Conservation (phyloP, 108 stramenopile genomes). For the Fragilariopsis cylindrus region DNA sequence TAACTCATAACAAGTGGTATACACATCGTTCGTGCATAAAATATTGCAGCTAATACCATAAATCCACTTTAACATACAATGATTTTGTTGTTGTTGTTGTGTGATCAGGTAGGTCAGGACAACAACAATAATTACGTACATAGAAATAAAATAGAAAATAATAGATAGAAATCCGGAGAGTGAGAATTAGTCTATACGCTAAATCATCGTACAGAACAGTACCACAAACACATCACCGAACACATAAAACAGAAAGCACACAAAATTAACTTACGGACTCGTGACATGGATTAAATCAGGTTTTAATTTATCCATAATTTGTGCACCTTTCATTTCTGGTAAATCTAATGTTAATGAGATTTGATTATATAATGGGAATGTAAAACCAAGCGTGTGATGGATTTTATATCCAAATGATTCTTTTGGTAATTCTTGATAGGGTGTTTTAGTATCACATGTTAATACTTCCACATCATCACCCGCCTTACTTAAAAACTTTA, state of each 20-base stretch:
- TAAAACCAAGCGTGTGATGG: constrained; percentile 88
- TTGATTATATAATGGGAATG: constrained; percentile 93
- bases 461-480: constrained; percentile 89
- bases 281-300: constrained; percentile 96
- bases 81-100: neutral
- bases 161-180: neutral
- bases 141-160: neutral
- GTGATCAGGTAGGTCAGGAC: neutral
- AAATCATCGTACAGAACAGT: neutral
- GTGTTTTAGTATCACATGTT: constrained; percentile 87
- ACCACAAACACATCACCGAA: neutral
- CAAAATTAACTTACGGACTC: constrained; percentile 67
- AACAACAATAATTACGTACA: neutral
- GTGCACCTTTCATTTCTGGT: constrained; percentile 80
- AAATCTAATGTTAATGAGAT: constrained; percentile 89
- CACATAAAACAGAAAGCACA: neutral
- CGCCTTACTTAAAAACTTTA: constrained; percentile 83
- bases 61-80: constrained; percentile 61
- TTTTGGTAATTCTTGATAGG: constrained; percentile 62
- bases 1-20: constrained; percentile 88
- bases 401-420: constrained; percentile 79
- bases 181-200: neutral
- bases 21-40: constrained; percentile 83
- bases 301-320: constrained; percentile 75
- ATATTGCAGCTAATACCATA: constrained; percentile 79